Evolutionary conservation across 2,329 filamentous ascomycete species (phyloP), one percentile per base, ranked within the genome.

Genomic region (Curvularia spicifera): DNA sequence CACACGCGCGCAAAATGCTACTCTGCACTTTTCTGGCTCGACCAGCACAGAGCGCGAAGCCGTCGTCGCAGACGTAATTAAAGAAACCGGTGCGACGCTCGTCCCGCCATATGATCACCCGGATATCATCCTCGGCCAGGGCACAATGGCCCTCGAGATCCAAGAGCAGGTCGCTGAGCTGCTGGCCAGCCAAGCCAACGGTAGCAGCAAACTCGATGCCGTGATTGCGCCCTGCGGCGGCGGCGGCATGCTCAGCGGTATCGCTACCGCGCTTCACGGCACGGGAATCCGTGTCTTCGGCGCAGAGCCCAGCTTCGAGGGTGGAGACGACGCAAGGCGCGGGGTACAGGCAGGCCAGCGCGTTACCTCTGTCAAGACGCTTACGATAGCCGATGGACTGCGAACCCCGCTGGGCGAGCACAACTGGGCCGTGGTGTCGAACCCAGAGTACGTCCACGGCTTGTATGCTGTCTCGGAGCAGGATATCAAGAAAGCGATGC

Each of bases 21-120:
- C 83, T 40, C 85, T 98, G 31, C 82, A 91, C 56, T 96, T 96
- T 81, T 91, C 87, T 71, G 94, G 94, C 15, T 89, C 87, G 57
- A 97, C 93, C 1, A 86, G 85, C 40, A 80, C 84, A 4, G 94
- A 97, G 81, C 87, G 95, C 47, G 92, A 97, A 78, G 90, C 89
- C 7, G 87, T 89, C 7, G 88, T 92, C 0, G 81, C 77, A n/a
- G 79, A 87, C 4, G 86, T 97, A 5, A 84, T 92, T 1, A 79
- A 80, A 28, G 79, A 87, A 58, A 96, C 91, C 0, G 89, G 89
- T 40, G 93, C 92, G 0, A 86, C 88, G 0, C 81, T 97, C 9
- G 85, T 99, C 4, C 93, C 93, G 53, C 93, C 95, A 0, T 97
- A 97, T 74, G 91, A 98, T 76, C 91, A 98, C 78, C 90, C 91